Base-by-base conservation (phyloP, 331 rosid genomes). In the Malus hybrid region DNA sequence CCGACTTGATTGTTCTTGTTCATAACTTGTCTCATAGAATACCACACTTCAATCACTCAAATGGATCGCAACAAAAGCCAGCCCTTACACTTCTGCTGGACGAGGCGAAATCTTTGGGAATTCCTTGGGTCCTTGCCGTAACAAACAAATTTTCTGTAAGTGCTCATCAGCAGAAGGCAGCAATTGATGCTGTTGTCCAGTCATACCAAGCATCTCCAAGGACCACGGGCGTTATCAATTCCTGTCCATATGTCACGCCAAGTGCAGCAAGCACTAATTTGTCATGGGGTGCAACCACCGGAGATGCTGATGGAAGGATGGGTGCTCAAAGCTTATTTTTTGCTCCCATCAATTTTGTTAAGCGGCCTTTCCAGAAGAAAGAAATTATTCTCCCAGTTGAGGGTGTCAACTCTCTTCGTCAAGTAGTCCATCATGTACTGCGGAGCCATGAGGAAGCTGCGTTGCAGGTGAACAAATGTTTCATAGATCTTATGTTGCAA, bases 111-210 rank as follows among this genome's bases (percentile, higher is more conserved):
- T 80, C 96, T 67, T 89, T 94, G 73, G 99, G 99, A 78, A 88
- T 94, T 74, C 99, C 99, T 39, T 94, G 99, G 97, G 91, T 94
- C 63, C 96, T 94, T 78, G 99, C 99, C 57, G 82, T 94, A 74
- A 94, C 99, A 66, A 94, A 94, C 81, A 94, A 92, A 81, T 94
- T 94, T 78, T 89, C 99, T 56, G 97, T 94, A 36, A 94, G 99
- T 70, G 97, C 97, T 34, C 96, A 92, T 84, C 92, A 87, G 57
- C 99, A 94, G 75, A 92, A 81, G 77, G 86, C 88, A 12, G 96
- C 88, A 22, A 88, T 94, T 60, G 93, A 86, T 75, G 89, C 96
- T 53, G 96, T 85, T 72, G 70, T 94, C 77, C 89, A 82, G 77
- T 91, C 95, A 36, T 92, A 92, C 70, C 93, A 86, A 82, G 87